Base-by-base conservation (phyloP, 306 rosid genomes). In the Sphenostylis stenocarpa region DNA sequence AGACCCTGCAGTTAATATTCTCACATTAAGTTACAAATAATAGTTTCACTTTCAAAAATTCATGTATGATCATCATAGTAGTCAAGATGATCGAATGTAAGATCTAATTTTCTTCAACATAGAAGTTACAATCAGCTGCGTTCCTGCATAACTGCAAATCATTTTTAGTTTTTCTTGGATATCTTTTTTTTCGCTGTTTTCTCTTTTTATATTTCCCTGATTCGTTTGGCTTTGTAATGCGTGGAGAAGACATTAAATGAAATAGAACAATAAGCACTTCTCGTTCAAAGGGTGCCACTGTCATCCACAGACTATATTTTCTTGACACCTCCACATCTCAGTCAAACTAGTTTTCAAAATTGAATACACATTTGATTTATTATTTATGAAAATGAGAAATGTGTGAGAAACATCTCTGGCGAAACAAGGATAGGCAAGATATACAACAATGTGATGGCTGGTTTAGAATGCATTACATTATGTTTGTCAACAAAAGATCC, bases 1-100 rank as follows among this genome's bases (percentile, higher is more conserved):
- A 94, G 97, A 74, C 89, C 86, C 97, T 94, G 93, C 14, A 81
- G 58, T 73, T 47, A 76, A 71, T 38, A 69, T 65, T 71, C 51
- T 24, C 69, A 26, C 15, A 63, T 85, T 77, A 91, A 85, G 60
- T 70, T 76, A 68, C 63, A 20, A 77, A 76, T 29, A 45, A 58
- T 15, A 75, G 39, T 41, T 45, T 72, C 29, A 52, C 28, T 51
- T 38, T 19, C 2, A 12, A 21, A 69, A 44, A 76, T 49, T 77
- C 70, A 47, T 28, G n/a, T 5, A 52, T n/a, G 51, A 41, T 66
- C 11, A 56, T 36, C 13, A 20, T 38, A 24, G 24, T 5, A 70
- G 60, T 12, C 66, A 75, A 68, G 1, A 53, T 61, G 81, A 49
- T 49, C 49, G 44, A 19, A 24, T 51, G 38, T 75, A 71, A 34